These are phyloP conservation scores for Eragrostis nindensis DNA, from an alignment of 176 grass and related monocot genomes.

Conservation along the genomic window DNA sequence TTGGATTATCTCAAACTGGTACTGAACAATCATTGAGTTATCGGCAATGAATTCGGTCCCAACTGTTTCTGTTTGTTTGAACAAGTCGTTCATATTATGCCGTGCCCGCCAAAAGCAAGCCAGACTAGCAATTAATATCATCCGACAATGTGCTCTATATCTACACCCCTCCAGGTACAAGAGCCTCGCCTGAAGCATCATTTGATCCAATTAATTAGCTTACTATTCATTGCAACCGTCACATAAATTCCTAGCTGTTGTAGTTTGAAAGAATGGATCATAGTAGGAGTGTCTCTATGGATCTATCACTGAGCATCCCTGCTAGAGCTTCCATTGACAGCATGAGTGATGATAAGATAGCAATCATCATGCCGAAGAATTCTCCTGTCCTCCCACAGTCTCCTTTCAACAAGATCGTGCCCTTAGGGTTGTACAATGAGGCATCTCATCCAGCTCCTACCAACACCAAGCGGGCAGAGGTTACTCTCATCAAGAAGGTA, in stretches of 20 bases:
- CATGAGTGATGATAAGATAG: conserved; percentile 8
- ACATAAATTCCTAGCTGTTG: background rate
- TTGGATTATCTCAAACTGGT: background rate
- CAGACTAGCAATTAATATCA: background rate
- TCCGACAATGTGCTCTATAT: background rate
- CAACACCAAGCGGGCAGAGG: background rate
- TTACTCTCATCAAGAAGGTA: conserved; percentile 32
- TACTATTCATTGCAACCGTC: background rate
- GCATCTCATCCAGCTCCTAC: background rate
- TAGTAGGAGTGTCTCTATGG: conserved; percentile 15
- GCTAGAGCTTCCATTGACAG: background rate
- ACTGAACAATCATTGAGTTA: conserved; percentile 6
- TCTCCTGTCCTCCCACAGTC: background rate
- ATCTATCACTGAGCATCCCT: conserved; percentile 30
- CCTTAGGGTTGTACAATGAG: background rate
- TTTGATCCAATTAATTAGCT: background rate
- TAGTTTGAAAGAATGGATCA: background rate
- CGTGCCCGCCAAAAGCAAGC: conserved; percentile 37
- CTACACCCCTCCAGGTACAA: background rate
- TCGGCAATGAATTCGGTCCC: background rate
- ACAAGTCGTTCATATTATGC: conserved; percentile 27
- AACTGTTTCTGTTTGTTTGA: background rate
- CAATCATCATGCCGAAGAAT: background rate
- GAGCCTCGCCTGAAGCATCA: background rate
- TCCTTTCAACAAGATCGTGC: background rate